These are phyloP conservation scores for Camelina hispida DNA, from an alignment of 345 rosid species.

Conservation along the genomic window DNA sequence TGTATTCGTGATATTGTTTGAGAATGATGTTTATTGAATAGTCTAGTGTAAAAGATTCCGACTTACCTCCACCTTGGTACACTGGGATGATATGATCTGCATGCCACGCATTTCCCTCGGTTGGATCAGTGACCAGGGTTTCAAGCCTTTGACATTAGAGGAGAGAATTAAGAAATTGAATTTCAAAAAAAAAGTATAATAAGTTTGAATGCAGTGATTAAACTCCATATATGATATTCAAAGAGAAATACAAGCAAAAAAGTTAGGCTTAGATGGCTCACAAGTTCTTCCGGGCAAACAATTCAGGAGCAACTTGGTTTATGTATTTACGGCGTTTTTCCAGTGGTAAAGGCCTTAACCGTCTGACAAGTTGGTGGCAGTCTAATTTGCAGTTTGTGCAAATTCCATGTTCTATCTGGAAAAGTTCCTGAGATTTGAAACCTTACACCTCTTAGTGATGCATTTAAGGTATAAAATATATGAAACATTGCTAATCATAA, in stretches of 20 bases:
- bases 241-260: constrained; percentile 5
- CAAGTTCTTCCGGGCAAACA: constrained; percentile 70
- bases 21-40: constrained; percentile 4
- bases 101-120: constrained; percentile 93
- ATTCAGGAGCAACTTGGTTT: constrained; percentile 65
- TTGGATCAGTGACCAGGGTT: constrained; percentile 76
- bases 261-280: constrained; percentile 45
- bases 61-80: constrained; percentile 87
- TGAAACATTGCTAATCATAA: constrained; percentile 9
- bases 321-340: constrained; percentile 64
- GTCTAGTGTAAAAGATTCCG: background rate
- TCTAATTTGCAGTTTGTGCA: constrained; percentile 85
- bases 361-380: constrained; percentile 81
- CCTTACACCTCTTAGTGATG: constrained; percentile 28
- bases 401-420: constrained; percentile 78
- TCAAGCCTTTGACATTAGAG: constrained; percentile 58
- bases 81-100: constrained; percentile 95
- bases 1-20: background rate
- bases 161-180: background rate
- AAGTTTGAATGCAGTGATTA: constrained; percentile 17
- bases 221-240: background rate
- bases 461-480: background rate
- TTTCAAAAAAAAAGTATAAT: background rate
- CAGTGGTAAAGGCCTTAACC: constrained; percentile 69
- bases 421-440: constrained; percentile 73